Percentiles rank a stretch among this genome's conserved stretches.
phyloP scores from a whole-genome alignment of 768 basidiomycete species.

The Boletus edulis region DNA sequence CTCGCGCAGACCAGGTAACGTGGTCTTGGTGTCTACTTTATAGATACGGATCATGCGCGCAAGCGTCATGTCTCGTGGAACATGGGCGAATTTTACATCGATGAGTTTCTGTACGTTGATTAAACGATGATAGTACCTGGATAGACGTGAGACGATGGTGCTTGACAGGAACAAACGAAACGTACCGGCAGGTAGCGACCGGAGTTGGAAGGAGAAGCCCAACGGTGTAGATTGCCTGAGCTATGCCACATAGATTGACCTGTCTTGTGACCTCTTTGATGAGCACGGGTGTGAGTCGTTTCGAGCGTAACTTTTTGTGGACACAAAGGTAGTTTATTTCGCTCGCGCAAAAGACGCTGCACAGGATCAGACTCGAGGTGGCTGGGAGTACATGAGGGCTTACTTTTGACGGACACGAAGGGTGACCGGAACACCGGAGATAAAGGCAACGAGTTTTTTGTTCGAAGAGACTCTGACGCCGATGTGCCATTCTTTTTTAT shows the following conservation, averaged over 20 bases:
- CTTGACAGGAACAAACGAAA: slow-evolving; percentile 1
- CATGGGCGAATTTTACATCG: slow-evolving; percentile 83
- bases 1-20: slow-evolving; percentile 73
- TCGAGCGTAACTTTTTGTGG: slow-evolving; percentile 95
- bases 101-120: slow-evolving; percentile 91
- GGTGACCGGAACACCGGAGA: slow-evolving; percentile 86
- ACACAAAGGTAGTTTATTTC: slow-evolving; percentile 99
- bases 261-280: slow-evolving; percentile 98
- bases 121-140: slow-evolving; percentile 87
- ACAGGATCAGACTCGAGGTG: slow-evolving; percentile 7
- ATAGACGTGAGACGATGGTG: slow-evolving; percentile 4
- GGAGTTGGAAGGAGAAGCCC: slow-evolving; percentile 95
- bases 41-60: slow-evolving; percentile 85
- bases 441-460: slow-evolving; percentile 94
- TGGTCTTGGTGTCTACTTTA: slow-evolving; percentile 55
- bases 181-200: slow-evolving; percentile 77
- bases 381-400: slow-evolving; percentile 26
- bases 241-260: slow-evolving; percentile 83
- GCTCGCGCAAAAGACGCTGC: slow-evolving; percentile 64
- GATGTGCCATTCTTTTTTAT: slow-evolving; percentile 91
- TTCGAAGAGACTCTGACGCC: slow-evolving; percentile 90
- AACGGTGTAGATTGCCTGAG: slow-evolving; percentile 97
- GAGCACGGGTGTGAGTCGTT: slow-evolving; percentile 90
- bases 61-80: slow-evolving; percentile 84
- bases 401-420: slow-evolving; percentile 85